These are phyloP conservation scores for Pulveroboletus sp. DNA, from an alignment of 768 basidiomycete genomes.

Conservation along the genomic window DNA sequence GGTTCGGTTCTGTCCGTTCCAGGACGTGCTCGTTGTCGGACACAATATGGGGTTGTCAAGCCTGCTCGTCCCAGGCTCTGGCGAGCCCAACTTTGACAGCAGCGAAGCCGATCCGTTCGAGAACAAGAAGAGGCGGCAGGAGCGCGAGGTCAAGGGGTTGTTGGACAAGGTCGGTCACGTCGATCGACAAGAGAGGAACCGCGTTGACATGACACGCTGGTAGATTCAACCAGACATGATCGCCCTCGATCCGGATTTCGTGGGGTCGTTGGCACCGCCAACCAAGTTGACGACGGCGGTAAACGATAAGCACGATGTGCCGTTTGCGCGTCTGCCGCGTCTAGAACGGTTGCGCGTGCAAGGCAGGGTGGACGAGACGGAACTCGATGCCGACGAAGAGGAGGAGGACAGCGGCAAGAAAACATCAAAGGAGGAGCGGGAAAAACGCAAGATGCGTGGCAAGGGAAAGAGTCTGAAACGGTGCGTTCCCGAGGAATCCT, in stretches of 20 bases:
- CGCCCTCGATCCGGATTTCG: constrained; percentile 70
- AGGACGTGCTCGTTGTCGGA: constrained; percentile 78
- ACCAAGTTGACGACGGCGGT: constrained; percentile 53
- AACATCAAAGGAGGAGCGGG: constrained; percentile 31
- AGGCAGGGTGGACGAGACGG: constrained; percentile 71
- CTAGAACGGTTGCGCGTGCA: constrained; percentile 56
- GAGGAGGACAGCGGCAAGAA: constrained; percentile 30
- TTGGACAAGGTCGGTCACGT: constrained; percentile 69
- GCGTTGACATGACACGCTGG: neutral
- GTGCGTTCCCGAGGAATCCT: constrained; percentile 24
- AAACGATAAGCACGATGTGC: constrained; percentile 43
- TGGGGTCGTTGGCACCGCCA: constrained; percentile 64
- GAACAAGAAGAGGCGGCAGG: constrained; percentile 70
- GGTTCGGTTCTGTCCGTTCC: constrained; percentile 84
- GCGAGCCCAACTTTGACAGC: constrained; percentile 94
- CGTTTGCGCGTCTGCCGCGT: constrained; percentile 74
- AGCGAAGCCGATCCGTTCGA: constrained; percentile 95
- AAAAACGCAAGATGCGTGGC: constrained; percentile 82
- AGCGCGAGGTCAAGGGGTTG: constrained; percentile 86
- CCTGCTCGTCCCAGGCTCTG: constrained; percentile 86
- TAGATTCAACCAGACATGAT: constrained; percentile 94
- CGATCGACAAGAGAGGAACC: neutral
- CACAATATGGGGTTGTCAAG: constrained; percentile 77
- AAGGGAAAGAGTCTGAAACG: constrained; percentile 84
- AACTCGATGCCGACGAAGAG: constrained; percentile 40